A percentile compares a stretch with the other conserved stretches of the same genome.
These are phyloP conservation scores for Lactifluus rugatus DNA, from an alignment of 768 basidiomycete species.

Conservation along the genomic window DNA sequence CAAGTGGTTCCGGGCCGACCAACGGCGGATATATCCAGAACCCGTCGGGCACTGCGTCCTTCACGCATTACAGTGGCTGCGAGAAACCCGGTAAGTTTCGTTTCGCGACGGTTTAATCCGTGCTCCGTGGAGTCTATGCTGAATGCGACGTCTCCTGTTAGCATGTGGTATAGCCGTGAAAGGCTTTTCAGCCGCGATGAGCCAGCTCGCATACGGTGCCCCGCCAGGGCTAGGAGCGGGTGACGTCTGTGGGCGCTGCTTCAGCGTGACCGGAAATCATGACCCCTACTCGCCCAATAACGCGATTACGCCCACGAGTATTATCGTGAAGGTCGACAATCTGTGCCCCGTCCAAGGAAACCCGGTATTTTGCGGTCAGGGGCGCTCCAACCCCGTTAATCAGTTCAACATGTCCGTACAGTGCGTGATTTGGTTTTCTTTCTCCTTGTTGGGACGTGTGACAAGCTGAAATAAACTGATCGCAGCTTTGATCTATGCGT, in stretches of 20 bases:
- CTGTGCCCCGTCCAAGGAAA: slow-evolving; percentile 40
- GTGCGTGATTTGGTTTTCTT: slow-evolving; percentile 26
- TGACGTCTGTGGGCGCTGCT: slow-evolving; percentile 56
- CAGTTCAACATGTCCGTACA: slow-evolving; percentile 34
- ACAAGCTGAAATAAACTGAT: not conserved
- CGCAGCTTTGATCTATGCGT: slow-evolving; percentile 51
- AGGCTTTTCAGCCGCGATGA: slow-evolving; percentile 49
- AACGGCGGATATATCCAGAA: slow-evolving; percentile 42
- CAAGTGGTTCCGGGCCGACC: too few relatives aligned
- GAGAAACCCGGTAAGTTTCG: slow-evolving; percentile 33
- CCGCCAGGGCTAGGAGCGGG: slow-evolving; percentile 42
- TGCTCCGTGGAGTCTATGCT: not conserved
- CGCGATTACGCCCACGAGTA: slow-evolving; percentile 41
- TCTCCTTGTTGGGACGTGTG: not conserved
- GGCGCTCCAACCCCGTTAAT: slow-evolving; percentile 33
- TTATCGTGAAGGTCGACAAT: slow-evolving; percentile 44
- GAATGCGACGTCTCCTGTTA: slow-evolving; percentile 10
- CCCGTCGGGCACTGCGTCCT: slow-evolving; percentile 41
- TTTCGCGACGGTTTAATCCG: not conserved
- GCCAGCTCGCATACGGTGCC: slow-evolving; percentile 47
- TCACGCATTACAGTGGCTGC: slow-evolving; percentile 49
- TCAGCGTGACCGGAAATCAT: slow-evolving; percentile 37
- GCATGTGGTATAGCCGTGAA: slow-evolving; percentile 44
- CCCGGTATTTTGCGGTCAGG: slow-evolving; percentile 47
- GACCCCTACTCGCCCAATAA: slow-evolving; percentile 46